Evolutionary conservation across 495 filamentous ascomycete species (phyloP), one percentile per base, ranked within the genome.

Genomic region (Aspergillus conjunctus): DNA sequence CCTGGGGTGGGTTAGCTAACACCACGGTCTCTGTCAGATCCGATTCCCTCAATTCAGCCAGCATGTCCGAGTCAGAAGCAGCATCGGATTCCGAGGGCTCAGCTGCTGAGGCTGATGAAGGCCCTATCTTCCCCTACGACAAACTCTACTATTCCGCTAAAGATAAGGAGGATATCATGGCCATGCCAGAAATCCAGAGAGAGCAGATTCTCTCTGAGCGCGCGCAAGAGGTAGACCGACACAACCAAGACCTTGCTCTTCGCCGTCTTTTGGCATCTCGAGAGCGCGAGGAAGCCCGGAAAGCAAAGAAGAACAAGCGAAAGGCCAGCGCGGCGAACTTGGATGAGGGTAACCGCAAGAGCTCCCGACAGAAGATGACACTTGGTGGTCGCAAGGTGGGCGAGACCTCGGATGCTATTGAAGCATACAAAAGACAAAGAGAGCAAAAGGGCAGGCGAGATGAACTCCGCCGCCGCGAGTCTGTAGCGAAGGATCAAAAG

Each of bases 201-300:
- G 94, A 99, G 73, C 83, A 90, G 68, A 83, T 96, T 51, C 84
- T 99, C 8, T 93, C 92, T 21, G 91, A 93, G 60, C 91, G 95
- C 62, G 87, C 88, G n/a, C 84, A 90, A 56, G 84, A 91, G 69
- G 84, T 89, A 44, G 89, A 93, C 61, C 88, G 87, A 33, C 84
- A 90, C 61, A 82, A 87, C 60, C 93, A 96, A 74, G 89, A 96
- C 66, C 81, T 87, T 14, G 85, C 91, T 59, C 85, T 98, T n/a
- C 89, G 91, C 32, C 89, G 87, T 62, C 82, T 94, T 14, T 80
- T 93, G 55, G 86, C 87, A 59, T 85, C 84, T 55, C 82, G 87
- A 26, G 87, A 87, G 63, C 81, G 83, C 33, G 83, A 80, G n/a
- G 84, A 86, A 63, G 74, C 79, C 7, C 79, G 78, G 22, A 71